Evolutionary conservation across 2,329 filamentous ascomycete species (phyloP).

Genomic region (Stachybotrys elegans): DNA sequence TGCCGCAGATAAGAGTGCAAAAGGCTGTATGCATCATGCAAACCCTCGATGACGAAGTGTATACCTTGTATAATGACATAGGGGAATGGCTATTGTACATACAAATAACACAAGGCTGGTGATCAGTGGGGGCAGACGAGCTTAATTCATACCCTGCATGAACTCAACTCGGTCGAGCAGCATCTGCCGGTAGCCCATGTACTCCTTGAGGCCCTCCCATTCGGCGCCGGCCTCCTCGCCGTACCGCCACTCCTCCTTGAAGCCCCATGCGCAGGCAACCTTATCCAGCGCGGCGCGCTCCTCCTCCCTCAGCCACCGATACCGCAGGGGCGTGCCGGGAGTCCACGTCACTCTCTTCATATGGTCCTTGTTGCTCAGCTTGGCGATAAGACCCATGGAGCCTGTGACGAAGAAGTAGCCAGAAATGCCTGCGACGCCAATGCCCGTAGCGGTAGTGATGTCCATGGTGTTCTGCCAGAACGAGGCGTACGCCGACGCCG

Average conservation of each 20-base stretch:
- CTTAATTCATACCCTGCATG: constrained; percentile 77
- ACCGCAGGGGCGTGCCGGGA: constrained; percentile 70
- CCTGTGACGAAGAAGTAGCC: constrained; percentile 79
- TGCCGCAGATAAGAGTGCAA: too few relatives aligned
- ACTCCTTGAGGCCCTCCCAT: constrained; percentile 82
- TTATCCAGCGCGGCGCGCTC: constrained; percentile 83
- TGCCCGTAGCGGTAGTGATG: constrained; percentile 63
- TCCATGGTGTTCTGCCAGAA: constrained; percentile 67
- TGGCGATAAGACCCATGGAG: constrained; percentile 76
- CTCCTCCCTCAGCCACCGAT: constrained; percentile 84
- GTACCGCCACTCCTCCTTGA: constrained; percentile 70
- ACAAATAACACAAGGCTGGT: not conserved
- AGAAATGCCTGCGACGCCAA: constrained; percentile 75
- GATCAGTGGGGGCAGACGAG: not conserved
- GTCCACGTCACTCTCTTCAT: constrained; percentile 93
- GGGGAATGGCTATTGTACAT: not conserved
- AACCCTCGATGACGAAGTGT: too few relatives aligned
- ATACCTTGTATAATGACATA: too few relatives aligned
- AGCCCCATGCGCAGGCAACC: constrained; percentile 87
- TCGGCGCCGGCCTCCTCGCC: constrained; percentile 90
- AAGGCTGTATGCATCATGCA: too few relatives aligned
- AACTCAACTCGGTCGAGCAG: constrained; percentile 82
- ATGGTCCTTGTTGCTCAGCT: constrained; percentile 87
- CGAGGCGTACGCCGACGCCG: constrained; percentile 50
- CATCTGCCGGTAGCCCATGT: constrained; percentile 80